Percentiles rank a stretch among this genome's conserved stretches.
phyloP scores from a whole-genome alignment of 2,329 filamentous ascomycete genomes.

The Chrysoporthe cubensis region DNA sequence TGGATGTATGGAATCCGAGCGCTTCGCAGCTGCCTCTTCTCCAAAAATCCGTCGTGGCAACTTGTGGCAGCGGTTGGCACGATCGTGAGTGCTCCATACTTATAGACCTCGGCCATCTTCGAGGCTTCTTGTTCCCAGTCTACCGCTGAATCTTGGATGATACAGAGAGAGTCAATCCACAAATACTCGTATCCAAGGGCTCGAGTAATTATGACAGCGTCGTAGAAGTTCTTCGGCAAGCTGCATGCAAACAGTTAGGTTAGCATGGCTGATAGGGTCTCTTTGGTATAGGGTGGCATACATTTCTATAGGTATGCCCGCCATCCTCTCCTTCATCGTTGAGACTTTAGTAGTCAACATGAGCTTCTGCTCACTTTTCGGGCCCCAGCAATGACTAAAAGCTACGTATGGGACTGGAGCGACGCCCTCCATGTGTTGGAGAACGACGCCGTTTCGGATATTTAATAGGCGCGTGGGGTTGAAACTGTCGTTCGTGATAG shows the following conservation, averaged over 20 bases:
- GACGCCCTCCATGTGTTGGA: not conserved
- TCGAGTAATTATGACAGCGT: not conserved
- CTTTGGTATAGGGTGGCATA: not conserved
- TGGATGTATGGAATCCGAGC: not conserved
- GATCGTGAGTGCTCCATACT: not conserved
- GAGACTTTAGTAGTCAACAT: not conserved
- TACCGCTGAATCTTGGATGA: not conserved
- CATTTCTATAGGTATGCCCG: not conserved
- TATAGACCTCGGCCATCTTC: slow-evolving; percentile 24
- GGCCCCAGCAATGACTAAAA: not conserved
- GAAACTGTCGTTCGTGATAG: no score
- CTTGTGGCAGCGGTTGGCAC: not conserved
- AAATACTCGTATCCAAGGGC: not conserved
- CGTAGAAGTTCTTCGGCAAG: not conserved
- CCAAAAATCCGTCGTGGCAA: not conserved
- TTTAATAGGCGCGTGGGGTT: not conserved
- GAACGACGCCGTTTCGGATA: not conserved
- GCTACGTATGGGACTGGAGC: not conserved
- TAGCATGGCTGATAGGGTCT: not conserved
- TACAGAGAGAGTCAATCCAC: slow-evolving; percentile 18
- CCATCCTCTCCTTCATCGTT: not conserved
- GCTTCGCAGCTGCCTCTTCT: not conserved
- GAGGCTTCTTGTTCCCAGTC: slow-evolving; percentile 32
- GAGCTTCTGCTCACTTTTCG: not conserved
- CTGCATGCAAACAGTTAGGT: not conserved